Percentiles rank a stretch among this genome's conserved stretches.
phyloP scores from a whole-genome alignment of 1,284 basidiomycete genomes.

The Trametes versicolor region DNA sequence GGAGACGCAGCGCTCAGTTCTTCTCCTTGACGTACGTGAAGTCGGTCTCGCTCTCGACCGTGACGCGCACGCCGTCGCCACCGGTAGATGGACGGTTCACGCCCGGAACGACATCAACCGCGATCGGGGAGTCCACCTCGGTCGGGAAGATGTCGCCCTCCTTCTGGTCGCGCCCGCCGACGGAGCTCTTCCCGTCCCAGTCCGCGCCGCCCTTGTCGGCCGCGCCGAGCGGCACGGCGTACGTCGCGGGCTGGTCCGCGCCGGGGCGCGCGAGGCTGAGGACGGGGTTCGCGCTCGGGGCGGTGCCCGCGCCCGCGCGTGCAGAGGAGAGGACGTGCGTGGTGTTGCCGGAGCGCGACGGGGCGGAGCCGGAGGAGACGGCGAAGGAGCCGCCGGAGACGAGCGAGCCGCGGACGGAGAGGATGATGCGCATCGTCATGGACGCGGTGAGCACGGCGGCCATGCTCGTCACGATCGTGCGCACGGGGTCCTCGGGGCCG shows the following conservation, averaged over 20 bases:
- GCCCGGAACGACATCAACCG: conserved; percentile 17
- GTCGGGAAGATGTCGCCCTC: conserved; percentile 43
- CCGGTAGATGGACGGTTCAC: background rate
- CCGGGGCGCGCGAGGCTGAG: conserved; percentile 45
- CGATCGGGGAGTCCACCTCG: conserved; percentile 36
- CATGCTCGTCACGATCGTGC: conserved; percentile 84
- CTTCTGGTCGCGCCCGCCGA: conserved; percentile 59
- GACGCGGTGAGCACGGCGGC: conserved; percentile 84
- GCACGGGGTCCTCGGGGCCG: conserved; percentile 68
- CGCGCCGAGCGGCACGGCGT: conserved; percentile 73
- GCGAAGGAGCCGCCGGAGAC: conserved; percentile 73
- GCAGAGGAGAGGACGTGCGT: conserved; percentile 56
- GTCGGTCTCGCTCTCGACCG: conserved; percentile 47
- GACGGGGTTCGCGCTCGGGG: conserved; percentile 41
- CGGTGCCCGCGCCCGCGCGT: conserved; percentile 37
- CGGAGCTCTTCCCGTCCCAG: conserved; percentile 64
- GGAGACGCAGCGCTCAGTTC: conserved; percentile 18
- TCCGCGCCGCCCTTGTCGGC: conserved; percentile 62
- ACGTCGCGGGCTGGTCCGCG: conserved; percentile 43
- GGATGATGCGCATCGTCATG: conserved; percentile 85
- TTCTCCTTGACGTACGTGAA: conserved; percentile 34
- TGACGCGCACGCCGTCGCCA: conserved; percentile 45
- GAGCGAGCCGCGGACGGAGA: conserved; percentile 78
- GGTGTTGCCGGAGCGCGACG: conserved; percentile 45
- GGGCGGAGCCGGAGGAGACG: conserved; percentile 44